phyloP scores from a whole-genome alignment of 495 filamentous ascomycete genomes.

The Articulospora tetracladia region DNA sequence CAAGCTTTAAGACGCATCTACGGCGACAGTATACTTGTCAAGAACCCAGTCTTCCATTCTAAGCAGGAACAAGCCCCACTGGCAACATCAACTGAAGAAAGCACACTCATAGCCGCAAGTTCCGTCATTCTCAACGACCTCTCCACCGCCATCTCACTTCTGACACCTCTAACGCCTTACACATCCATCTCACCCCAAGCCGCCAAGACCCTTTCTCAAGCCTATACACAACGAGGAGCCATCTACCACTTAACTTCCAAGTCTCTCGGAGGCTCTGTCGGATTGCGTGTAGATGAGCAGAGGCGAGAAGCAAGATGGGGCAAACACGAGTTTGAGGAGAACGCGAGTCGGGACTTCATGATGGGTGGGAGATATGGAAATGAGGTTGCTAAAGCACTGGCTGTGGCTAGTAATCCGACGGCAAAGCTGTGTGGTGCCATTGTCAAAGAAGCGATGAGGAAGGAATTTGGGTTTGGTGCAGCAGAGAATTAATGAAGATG shows the following conservation, averaged over 20 bases:
- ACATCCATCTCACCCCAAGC: conserved; percentile 47
- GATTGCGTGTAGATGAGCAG: conserved; percentile 26
- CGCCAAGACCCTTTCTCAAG: conserved; percentile 60
- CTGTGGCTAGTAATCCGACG: conserved; percentile 79
- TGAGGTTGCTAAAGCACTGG: conserved; percentile 69
- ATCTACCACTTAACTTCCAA: conserved; percentile 64
- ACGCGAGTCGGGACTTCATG: conserved; percentile 70
- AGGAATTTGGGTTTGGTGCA: conserved; percentile 41
- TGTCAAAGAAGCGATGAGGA: conserved; percentile 80
- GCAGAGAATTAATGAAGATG: too few species aligned
- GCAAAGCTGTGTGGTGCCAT: conserved; percentile 87
- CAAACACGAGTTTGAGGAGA: conserved; percentile 60
- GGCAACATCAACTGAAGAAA: conserved; percentile 2
- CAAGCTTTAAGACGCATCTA: conserved; percentile 61
- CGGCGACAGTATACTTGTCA: conserved; percentile 39
- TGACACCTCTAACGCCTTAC: conserved; percentile 44
- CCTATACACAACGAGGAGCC: conserved; percentile 74
- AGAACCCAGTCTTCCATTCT: neutral
- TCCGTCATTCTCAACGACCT: conserved; percentile 55
- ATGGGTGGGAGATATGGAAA: conserved; percentile 75
- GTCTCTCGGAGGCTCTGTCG: conserved; percentile 6
- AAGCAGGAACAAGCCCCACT: neutral
- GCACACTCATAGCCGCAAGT: conserved; percentile 26
- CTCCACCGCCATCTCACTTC: conserved; percentile 60
- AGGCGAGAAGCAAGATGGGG: conserved; percentile 39